Conservation (phyloP, 1,284 basidiomycete species). For the Sporisorium scitamineum region DNA sequence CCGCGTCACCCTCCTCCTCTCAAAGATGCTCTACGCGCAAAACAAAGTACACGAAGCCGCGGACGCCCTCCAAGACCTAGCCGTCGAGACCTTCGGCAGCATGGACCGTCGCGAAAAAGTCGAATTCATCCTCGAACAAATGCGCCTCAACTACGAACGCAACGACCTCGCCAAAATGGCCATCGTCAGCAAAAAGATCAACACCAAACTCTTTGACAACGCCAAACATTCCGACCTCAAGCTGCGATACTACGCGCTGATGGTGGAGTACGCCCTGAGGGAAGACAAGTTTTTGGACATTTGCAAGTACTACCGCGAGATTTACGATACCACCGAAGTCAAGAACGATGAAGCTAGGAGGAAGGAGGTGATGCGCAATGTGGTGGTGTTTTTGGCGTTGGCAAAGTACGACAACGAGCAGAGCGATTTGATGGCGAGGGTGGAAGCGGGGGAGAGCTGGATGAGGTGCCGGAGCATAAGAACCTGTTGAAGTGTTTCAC, state of each 20-base stretch:
- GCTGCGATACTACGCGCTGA: conserved; percentile 92
- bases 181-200: conserved; percentile 93
- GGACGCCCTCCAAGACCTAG: conserved; percentile 82
- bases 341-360: conserved; percentile 74
- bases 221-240: conserved; percentile 92
- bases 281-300: conserved; percentile 89
- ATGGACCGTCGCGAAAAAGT: conserved; percentile 99
- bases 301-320: conserved; percentile 93
- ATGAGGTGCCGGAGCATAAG: conserved; percentile 85
- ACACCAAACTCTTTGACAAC: conserved; percentile 84
- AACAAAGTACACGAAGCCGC: conserved; percentile 64
- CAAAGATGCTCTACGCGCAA: conserved; percentile 58
- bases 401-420: conserved; percentile 97
- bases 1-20: conserved; percentile 74
- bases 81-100: conserved; percentile 98
- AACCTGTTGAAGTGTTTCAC: conserved; percentile 96
- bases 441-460: conserved; percentile 78
- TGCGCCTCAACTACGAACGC: conserved; percentile 85
- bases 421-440: conserved; percentile 91
- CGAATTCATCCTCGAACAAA: conserved; percentile 97
- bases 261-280: conserved; percentile 92
- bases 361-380: conserved; percentile 73
- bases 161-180: conserved; percentile 88
- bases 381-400: conserved; percentile 93
- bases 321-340: conserved; percentile 94